Evolutionary conservation across 2,329 filamentous ascomycete species (phyloP).

Genomic region (Botrytis medusae): DNA sequence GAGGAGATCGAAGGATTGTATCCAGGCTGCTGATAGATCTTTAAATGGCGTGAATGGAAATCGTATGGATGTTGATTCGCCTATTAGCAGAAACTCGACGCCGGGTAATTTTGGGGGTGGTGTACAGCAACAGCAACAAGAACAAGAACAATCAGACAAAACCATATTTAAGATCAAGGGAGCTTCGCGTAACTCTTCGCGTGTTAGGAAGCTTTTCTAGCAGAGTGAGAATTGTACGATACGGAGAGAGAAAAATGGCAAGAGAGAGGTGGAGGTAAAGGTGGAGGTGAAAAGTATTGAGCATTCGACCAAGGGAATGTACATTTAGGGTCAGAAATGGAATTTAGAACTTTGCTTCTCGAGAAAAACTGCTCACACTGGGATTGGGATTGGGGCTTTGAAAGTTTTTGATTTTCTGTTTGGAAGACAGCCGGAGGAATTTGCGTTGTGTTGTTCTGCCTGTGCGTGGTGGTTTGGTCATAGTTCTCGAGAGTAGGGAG

Average conservation of each 20-base stretch:
- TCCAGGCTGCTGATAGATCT: background rate
- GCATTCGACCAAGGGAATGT: background rate
- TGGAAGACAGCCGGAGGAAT: background rate
- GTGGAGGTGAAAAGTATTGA: background rate
- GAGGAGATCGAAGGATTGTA: no score
- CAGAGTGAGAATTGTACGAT: background rate
- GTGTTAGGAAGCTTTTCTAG: slow-evolving; percentile 3
- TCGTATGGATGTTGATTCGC: background rate
- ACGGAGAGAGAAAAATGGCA: no score
- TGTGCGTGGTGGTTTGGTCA: background rate
- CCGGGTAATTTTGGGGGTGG: no score
- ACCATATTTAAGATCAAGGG: background rate
- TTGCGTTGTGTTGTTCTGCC: background rate
- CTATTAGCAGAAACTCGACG: background rate
- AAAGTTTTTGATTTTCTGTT: background rate
- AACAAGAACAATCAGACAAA: background rate
- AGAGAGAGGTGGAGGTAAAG: no score
- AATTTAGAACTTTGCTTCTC: background rate
- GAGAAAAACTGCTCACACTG: background rate
- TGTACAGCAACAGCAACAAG: background rate
- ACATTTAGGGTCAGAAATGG: background rate
- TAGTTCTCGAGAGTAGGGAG: background rate
- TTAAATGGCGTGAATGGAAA: background rate
- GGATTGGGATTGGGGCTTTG: background rate
- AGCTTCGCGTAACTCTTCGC: background rate